phyloP scores from a whole-genome alignment of 306 rosid species.

The Notholithocarpus densiflorus region DNA sequence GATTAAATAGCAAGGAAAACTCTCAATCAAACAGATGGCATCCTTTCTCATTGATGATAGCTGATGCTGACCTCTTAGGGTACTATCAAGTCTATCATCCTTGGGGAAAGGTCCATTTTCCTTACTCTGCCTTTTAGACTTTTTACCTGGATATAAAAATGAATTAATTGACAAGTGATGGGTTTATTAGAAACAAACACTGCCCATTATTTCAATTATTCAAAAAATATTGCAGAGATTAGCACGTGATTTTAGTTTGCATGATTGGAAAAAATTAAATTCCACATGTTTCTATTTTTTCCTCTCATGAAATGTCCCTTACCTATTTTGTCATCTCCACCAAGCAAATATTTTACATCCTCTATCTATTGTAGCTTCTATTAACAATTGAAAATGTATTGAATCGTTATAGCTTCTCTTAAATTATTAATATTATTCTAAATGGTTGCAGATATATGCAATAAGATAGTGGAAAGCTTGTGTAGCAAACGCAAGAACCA shows the following conservation, averaged over 20 bases:
- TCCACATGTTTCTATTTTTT: background rate
- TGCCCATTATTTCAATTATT: background rate
- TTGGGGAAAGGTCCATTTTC: background rate
- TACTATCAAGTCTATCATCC: background rate
- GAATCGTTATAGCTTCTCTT: background rate
- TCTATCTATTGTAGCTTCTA: background rate
- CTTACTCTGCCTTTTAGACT: background rate
- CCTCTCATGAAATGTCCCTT: background rate
- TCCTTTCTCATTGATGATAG: background rate
- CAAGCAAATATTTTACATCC: background rate
- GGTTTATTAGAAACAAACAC: background rate
- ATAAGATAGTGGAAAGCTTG: slow-evolving; percentile 85
- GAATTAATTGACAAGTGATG: background rate
- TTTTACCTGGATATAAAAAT: background rate
- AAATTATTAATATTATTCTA: slow-evolving; percentile 20
- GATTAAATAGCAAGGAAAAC: background rate
- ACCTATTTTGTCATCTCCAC: background rate
- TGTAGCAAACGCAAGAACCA: slow-evolving; percentile 79
- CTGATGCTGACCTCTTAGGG: background rate
- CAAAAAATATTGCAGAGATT: background rate
- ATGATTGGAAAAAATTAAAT: background rate
- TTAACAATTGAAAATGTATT: background rate
- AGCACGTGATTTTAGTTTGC: no score
- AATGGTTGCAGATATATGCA: slow-evolving; percentile 71
- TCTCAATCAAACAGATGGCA: background rate